Evolutionary conservation across 768 basidiomycete genomes (phyloP), one percentile per base, ranked within the genome.

Genomic region (Suillus decipiens): DNA sequence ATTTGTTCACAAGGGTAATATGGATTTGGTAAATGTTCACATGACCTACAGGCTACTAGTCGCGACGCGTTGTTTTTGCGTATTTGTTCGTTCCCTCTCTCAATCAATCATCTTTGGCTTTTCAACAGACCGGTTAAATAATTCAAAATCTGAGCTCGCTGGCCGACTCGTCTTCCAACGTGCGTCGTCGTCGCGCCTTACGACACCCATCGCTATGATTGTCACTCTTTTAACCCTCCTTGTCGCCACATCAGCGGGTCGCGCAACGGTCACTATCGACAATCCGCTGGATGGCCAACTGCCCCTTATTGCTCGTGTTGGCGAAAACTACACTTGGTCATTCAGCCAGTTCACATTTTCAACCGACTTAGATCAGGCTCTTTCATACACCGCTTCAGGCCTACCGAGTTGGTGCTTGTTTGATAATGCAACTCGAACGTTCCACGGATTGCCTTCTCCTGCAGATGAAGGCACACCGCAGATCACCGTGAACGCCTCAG

Each of bases 341-440:
- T 81, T 92, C 68, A 83, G 89, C 65, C 79, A 4, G 24, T 70
- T 75, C 56, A 94, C 95, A 0, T 96, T 96, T 76, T 70, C 74
- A 36, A 82, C 84, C 10, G 68, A 77, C 37, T 72, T 75, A 65
- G 84, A 79, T 63, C 50, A 73, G 51, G 65, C 84, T 8, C 66
- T 86, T 41, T 73, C 68, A 28, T 92, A 89, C 71, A 76, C 85
- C 5, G 82, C 84, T 0, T 81, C 82, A 5, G 65, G 76, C 31
- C 78, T 95, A 19, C 94, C 95, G 4, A 59, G 71, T 3, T 99
- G 96, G 96, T 82, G 94, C 58, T 72, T 78, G 5, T 96, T 96
- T 72, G 84, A 95, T 73, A 73, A 84, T 24, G 62, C 68, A 7
- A 81, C 84, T 0, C 75, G 77, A 41, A 87, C 86, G 1, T 88